These are phyloP conservation scores for Dispira parvispora DNA, from an alignment of 192 early-diverging fungal genomes.

Conservation along the genomic window DNA sequence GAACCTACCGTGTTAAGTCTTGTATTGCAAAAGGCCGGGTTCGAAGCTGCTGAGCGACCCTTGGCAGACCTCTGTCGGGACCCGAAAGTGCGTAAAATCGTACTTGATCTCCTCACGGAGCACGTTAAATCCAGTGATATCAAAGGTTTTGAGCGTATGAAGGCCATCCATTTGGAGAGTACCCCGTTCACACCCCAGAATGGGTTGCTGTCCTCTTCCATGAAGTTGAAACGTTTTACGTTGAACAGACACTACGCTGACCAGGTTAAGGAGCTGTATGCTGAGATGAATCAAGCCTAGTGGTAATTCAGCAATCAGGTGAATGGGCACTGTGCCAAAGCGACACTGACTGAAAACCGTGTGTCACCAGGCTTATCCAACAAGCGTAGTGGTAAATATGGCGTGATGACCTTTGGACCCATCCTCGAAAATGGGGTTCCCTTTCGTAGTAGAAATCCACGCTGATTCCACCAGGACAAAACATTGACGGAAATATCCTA, in stretches of 20 bases:
- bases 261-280: conserved; percentile 59
- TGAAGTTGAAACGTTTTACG: conserved; percentile 79
- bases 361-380: too few relatives aligned
- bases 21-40: not conserved
- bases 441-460: too few relatives aligned
- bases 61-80: conserved; percentile 33
- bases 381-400: too few relatives aligned
- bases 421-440: too few relatives aligned
- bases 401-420: too few relatives aligned
- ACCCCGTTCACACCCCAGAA: conserved; percentile 63
- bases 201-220: conserved; percentile 77
- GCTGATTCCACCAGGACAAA: too few relatives aligned
- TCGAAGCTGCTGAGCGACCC: conserved; percentile 11
- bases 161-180: conserved; percentile 50
- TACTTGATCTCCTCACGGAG: conserved; percentile 37
- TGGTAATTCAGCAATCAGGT: too few relatives aligned
- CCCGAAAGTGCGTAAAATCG: conserved; percentile 28
- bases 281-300: not conserved
- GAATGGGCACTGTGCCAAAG: too few relatives aligned
- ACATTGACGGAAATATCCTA: too few relatives aligned
- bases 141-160: conserved; percentile 80
- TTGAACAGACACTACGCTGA: conserved; percentile 46
- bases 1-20: conserved; percentile 25
- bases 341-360: too few relatives aligned
- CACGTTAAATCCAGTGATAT: conserved; percentile 50